phyloP scores from a whole-genome alignment of 768 basidiomycete species.

The Boletus rubropictus region DNA sequence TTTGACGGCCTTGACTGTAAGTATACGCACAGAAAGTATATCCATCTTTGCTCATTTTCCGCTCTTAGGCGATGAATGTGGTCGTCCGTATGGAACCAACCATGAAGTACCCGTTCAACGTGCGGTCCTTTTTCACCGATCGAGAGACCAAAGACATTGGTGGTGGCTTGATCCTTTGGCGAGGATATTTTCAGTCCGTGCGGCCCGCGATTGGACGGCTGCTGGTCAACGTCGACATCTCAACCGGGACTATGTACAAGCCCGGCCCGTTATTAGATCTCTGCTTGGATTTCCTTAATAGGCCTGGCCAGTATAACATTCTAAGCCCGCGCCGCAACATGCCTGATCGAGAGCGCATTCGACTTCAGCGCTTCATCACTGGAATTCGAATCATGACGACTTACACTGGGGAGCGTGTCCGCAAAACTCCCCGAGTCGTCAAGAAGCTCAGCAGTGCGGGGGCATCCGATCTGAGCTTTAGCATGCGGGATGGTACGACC shows the following conservation, averaged over 20 bases:
- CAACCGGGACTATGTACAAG: conserved; percentile 72
- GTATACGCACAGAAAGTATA: conserved; percentile 8
- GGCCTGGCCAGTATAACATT: conserved; percentile 24
- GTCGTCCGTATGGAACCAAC: conserved; percentile 73
- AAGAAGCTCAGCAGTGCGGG: conserved; percentile 52
- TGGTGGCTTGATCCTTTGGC: conserved; percentile 62
- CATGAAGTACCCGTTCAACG: conserved; percentile 61
- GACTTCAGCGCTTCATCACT: conserved; percentile 50
- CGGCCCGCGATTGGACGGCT: conserved; percentile 60
- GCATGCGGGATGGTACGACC: conserved; percentile 47
- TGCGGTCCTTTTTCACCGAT: conserved; percentile 68
- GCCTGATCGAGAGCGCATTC: conserved; percentile 47
- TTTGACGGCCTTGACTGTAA: conserved; percentile 59
- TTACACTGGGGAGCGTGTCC: conserved; percentile 32
- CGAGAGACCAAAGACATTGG: conserved; percentile 51
- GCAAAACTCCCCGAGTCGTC: conserved; percentile 50
- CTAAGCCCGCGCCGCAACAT: conserved; percentile 39
- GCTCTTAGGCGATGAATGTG: conserved; percentile 60
- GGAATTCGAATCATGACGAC: conserved; percentile 47
- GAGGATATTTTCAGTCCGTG: conserved; percentile 78
- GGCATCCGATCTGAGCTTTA: conserved; percentile 51
- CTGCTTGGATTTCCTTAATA: conserved; percentile 50
- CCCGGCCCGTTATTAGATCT: conserved; percentile 54
- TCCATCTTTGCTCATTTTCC: not conserved
- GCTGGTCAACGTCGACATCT: conserved; percentile 72